A percentile compares a stretch with the other conserved stretches of the same genome.
Evolutionary conservation across 257 asterid genomes (phyloP).

Genomic region (Apocynum venetum): DNA sequence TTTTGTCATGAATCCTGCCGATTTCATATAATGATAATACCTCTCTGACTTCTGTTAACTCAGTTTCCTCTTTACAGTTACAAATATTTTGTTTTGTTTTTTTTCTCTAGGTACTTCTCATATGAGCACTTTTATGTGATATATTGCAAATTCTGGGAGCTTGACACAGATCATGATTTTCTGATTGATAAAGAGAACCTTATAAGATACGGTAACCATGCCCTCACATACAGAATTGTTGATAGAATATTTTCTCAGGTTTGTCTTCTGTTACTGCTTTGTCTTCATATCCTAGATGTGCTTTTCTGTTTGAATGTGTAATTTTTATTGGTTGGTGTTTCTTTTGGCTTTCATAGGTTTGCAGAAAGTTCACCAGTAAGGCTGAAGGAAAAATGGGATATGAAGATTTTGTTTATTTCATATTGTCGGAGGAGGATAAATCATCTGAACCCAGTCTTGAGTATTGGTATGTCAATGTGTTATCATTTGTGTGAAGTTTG

Average conservation of each 20-base stretch:
- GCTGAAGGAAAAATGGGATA: conserved; percentile 99
- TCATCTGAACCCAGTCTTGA: conserved; percentile 97
- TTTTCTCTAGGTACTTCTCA: conserved; percentile 84
- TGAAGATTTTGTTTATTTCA: conserved; percentile 96
- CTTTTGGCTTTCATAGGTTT: conserved; percentile 48
- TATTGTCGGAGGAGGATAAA: conserved; percentile 98
- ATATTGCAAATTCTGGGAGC: conserved; percentile 99
- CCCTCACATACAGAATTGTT: conserved; percentile 98
- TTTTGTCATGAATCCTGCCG: not conserved
- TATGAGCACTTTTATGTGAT: conserved; percentile 98
- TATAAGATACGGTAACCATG: conserved; percentile 97
- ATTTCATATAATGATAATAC: not conserved
- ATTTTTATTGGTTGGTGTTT: conserved; percentile 12
- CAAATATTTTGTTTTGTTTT: conserved; percentile 18
- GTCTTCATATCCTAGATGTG: conserved; percentile 20
- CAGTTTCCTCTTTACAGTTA: not conserved
- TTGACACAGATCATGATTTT: conserved; percentile 97
- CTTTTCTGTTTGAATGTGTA: conserved; percentile 19
- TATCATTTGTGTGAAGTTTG: no score
- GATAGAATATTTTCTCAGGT: conserved; percentile 99
- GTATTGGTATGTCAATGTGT: conserved; percentile 60
- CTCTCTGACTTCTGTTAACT: not conserved
- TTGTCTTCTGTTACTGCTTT: conserved; percentile 22
- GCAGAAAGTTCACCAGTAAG: conserved; percentile 96
- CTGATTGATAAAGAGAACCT: conserved; percentile 96